Conservation (phyloP, 176 grass and related monocot species). For the Echinochloa phyllopogon region DNA sequence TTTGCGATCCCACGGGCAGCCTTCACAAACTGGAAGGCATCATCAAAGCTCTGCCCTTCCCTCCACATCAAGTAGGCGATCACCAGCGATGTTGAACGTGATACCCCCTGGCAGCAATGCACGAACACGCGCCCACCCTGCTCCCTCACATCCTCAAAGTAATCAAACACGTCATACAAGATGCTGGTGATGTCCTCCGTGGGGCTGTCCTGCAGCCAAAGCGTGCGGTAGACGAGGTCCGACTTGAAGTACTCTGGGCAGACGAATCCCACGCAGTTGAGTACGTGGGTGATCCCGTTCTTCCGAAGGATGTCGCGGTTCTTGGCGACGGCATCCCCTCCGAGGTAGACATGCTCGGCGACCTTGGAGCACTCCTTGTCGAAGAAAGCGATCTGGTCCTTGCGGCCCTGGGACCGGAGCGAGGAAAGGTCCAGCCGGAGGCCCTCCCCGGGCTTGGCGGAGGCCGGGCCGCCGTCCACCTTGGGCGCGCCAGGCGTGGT, state of each 20-base stretch:
- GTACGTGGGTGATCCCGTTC: constrained; percentile 94
- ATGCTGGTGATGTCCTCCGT: constrained; percentile 99
- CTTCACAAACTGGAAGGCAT: constrained; percentile 91
- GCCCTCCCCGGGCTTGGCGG: constrained; percentile 61
- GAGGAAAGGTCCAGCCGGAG: constrained; percentile 78
- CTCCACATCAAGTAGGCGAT: constrained; percentile 99
- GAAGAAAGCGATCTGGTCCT: constrained; percentile 97
- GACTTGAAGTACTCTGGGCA: constrained; percentile 96
- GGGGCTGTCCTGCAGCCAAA: constrained; percentile 98
- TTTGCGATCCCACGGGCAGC: constrained; percentile 93
- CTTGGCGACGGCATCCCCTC: constrained; percentile 85
- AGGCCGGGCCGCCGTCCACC: constrained; percentile 30
- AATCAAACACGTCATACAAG: constrained; percentile 97
- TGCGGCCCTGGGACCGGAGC: constrained; percentile 63
- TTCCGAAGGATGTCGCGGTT: constrained; percentile 82
- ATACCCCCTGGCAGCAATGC: constrained; percentile 98
- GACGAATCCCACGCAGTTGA: constrained; percentile 98
- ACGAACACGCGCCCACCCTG: constrained; percentile 82
- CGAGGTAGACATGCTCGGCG: constrained; percentile 90
- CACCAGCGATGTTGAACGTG: constrained; percentile 85
- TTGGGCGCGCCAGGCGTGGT: constrained; percentile 74
- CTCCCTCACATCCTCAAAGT: constrained; percentile 98
- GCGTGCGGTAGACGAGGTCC: constrained; percentile 85
- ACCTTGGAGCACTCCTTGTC: constrained; percentile 99
- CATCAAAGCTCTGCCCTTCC: constrained; percentile 94